Evolutionary conservation across 139 green algal species (phyloP).

Genomic region (Chlorella sp.): DNA sequence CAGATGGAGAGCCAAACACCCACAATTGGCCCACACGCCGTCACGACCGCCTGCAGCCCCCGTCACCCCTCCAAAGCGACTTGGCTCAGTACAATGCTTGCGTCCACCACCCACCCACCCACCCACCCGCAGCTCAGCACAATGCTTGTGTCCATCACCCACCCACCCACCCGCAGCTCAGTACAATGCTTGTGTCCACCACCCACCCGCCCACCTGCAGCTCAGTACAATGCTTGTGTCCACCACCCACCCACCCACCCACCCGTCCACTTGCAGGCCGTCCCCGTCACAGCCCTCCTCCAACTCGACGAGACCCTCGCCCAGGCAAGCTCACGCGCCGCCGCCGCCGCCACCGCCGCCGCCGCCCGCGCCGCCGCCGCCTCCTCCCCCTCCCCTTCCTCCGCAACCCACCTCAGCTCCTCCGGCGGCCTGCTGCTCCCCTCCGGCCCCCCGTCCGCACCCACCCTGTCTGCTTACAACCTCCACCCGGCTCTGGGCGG

Average conservation of each 20-base stretch:
- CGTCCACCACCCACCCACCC: background rate
- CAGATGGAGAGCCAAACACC: no score
- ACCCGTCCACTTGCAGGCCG: constrained; percentile 6
- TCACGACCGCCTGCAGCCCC: no score
- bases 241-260: no score
- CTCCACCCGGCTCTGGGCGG: background rate
- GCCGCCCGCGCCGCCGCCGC: no score
- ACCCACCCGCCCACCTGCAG: no score
- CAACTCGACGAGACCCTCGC: constrained; percentile 15
- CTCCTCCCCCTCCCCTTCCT: background rate
- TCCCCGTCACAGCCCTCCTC: constrained; percentile 47
- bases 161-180: background rate
- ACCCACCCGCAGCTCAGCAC: background rate
- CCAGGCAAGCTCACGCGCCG: background rate
- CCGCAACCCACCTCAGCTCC: background rate
- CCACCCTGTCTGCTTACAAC: background rate
- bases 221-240: no score
- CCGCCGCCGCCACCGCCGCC: background rate
- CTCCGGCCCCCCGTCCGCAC: background rate
- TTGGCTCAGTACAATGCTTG: background rate
- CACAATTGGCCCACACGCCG: no score
- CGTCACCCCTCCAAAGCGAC: no score
- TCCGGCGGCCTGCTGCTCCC: background rate
- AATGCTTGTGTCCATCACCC: background rate
- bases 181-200: no score